phyloP scores from a whole-genome alignment of 2,329 filamentous ascomycete genomes.

The Macrophomina phaseolina region DNA sequence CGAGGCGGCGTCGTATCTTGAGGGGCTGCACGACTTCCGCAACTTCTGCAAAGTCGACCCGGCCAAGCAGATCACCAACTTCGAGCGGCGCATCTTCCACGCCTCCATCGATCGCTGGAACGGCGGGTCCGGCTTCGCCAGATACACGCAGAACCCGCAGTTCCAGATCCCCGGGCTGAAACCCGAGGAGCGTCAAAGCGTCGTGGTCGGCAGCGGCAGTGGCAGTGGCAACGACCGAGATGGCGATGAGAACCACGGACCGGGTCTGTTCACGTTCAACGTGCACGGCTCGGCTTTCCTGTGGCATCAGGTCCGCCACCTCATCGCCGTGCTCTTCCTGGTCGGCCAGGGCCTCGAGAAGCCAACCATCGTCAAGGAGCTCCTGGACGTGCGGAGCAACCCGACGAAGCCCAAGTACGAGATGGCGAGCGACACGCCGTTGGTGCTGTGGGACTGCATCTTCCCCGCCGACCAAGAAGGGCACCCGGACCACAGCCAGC shows the following conservation, averaged over 20 bases:
- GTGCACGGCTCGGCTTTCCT: conserved; percentile 91
- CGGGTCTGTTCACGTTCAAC: conserved; percentile 84
- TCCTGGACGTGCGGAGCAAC: conserved; percentile 74
- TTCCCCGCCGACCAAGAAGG: conserved; percentile 66
- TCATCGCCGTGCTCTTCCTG: conserved; percentile 90
- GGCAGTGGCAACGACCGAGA: conserved; percentile 26
- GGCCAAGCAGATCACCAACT: conserved; percentile 86
- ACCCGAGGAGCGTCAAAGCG: conserved; percentile 25
- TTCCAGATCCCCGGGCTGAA: conserved; percentile 32
- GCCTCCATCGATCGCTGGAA: conserved; percentile 68
- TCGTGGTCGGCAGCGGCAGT: conserved; percentile 18
- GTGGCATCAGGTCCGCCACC: conserved; percentile 97
- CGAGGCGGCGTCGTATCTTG: conserved; percentile 76
- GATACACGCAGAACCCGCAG: conserved; percentile 1
- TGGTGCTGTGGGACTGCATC: conserved; percentile 95
- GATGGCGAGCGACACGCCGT: conserved; percentile 86
- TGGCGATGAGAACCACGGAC: conserved; percentile 27
- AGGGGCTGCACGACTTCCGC: conserved; percentile 89
- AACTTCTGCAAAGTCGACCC: conserved; percentile 97
- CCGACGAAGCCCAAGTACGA: conserved; percentile 84
- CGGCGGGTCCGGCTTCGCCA: conserved; percentile 23
- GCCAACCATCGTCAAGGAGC: conserved; percentile 71
- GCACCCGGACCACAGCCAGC: conserved; percentile 41
- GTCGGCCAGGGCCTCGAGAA: conserved; percentile 86
- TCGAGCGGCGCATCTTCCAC: conserved; percentile 77